Base-by-base conservation (phyloP, 2,329 filamentous ascomycete species). In the Arthroderma sp. region DNA sequence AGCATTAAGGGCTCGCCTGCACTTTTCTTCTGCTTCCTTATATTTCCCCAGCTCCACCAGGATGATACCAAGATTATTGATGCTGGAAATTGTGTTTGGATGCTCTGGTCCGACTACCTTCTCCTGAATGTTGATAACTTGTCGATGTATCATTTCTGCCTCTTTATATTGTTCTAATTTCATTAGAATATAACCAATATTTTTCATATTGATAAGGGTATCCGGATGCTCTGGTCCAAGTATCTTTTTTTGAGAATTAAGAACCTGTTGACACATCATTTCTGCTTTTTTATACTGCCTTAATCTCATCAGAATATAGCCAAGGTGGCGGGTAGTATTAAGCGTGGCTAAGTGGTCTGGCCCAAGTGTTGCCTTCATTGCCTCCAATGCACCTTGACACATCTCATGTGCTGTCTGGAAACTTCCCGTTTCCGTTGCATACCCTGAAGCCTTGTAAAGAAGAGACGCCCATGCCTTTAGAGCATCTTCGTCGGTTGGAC, bases 301-400 rank as follows among this genome's bases (percentile, higher is more conserved):
- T 40, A 47, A 47, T 41, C 38, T 29, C 2, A n/a, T 3, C 7
- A 52, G 49, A 22, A 48, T 45, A 5, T 32, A 31, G 4, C 52
- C 47, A 22, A 53, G 50, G 28, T 53, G 47, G 40, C 47, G 44
- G 38, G 52, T 48, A 36, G 29, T 52, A 6, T 27, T 49, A 15
- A 54, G 44, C 7, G 52, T 54, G 38, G 48, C 40, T 9, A 46
- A 48, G 47, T 53, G 50, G 31, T 52, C 40, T 11, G 44, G 9
- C 1, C 52, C 52, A 8, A 46, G 45, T 22, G 43, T 36, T 29
- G 42, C 44, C 46, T 47, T 27, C 7, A 8, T 37, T 11, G 27
- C 33, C 36, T 45, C 36, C 11, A 49, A 6, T 22, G 29, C 44
- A 41, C 44, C 27, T 38, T 10, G 38, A 39, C 31, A 15, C 4